Base-by-base conservation (phyloP, 345 rosid genomes). In the Salix purpurea region DNA sequence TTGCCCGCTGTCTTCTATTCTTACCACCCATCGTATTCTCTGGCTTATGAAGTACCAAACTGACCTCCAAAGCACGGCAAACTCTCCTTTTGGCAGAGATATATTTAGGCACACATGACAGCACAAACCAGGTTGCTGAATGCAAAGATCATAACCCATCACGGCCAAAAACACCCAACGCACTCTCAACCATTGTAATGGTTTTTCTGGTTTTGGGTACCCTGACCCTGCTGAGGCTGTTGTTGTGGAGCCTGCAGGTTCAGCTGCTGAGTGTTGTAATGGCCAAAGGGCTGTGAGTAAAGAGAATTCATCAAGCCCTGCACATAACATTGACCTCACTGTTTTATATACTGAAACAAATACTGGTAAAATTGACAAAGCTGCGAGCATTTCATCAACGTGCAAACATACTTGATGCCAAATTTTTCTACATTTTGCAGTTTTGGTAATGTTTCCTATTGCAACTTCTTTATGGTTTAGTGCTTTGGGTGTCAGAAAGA, bases 301-400 rank as follows among this genome's bases (percentile, higher is more conserved):
- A 94, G 97, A 70, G 98, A 92, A 81, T 88, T 91, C 87, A 93
- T 90, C 84, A 92, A 79, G 16, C 97, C 98, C 98, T 96, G 92
- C 81, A 85, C 19, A 64, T 7, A 50, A 23, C 12, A 44, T 44
- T 73, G 19, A 69, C 65, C 40, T 69, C 1, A 23, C 50, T 12
- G 24, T 4, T 54, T 19, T 52, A 26, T n/a, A 19, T 26, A 58
- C 40, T 10, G 61, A 42, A 7, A 34, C 30, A 44, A 75, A 44
- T 44, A 62, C 42, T 15, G 28, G 36, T 5, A 39, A 34, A 71
- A 66, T n/a, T 24, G 58, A 26, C 67, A 67, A 30, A 1, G 15
- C 12, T 7, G 14, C 13, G 19, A 73, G 60, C 61, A 42, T 70
- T 74, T 54, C 37, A 34, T 46, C 19, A 36, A 40, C 12, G 8